Conservation (phyloP, 148 eudicot species). For the Rheum nobile region DNA sequence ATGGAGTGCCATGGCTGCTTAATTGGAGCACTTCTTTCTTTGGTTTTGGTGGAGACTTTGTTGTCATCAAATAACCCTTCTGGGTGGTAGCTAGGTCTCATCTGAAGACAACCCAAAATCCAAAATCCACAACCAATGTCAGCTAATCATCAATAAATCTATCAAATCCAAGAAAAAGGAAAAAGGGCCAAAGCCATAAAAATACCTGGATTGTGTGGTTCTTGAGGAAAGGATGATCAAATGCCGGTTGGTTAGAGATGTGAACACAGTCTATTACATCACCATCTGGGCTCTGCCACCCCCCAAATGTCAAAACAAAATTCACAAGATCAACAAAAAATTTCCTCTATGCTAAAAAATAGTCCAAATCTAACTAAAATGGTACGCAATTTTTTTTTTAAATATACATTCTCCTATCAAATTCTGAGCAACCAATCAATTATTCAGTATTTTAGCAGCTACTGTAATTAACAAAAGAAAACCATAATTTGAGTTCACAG, state of each 20-base stretch:
- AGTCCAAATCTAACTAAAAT: background rate
- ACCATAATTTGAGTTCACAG: background rate
- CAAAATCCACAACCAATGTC: background rate
- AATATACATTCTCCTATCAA: background rate
- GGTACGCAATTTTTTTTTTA: background rate
- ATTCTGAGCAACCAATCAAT: background rate
- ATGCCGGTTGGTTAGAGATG: constrained; percentile 78
- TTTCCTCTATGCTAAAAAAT: background rate
- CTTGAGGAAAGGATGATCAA: constrained; percentile 89
- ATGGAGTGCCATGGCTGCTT: constrained; percentile 76
- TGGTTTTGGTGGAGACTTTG: constrained; percentile 26
- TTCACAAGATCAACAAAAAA: background rate
- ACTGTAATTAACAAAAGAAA: background rate
- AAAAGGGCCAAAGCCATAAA: background rate
- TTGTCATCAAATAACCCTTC: constrained; percentile 63
- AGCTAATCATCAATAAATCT: background rate
- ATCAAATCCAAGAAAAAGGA: background rate
- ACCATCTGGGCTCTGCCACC: constrained; percentile 87
- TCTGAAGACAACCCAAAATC: constrained; percentile 17
- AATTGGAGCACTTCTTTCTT: constrained; percentile 21
- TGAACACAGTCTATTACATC: constrained; percentile 80
- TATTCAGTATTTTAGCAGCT: background rate
- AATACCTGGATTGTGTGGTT: constrained; percentile 80
- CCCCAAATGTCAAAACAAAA: background rate
- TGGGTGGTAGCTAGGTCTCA: constrained; percentile 80